A percentile compares a stretch with the other conserved stretches of the same genome.
These are phyloP conservation scores for Platanthera zijinensis DNA, from an alignment of 106 monocot species.

Conservation along the genomic window DNA sequence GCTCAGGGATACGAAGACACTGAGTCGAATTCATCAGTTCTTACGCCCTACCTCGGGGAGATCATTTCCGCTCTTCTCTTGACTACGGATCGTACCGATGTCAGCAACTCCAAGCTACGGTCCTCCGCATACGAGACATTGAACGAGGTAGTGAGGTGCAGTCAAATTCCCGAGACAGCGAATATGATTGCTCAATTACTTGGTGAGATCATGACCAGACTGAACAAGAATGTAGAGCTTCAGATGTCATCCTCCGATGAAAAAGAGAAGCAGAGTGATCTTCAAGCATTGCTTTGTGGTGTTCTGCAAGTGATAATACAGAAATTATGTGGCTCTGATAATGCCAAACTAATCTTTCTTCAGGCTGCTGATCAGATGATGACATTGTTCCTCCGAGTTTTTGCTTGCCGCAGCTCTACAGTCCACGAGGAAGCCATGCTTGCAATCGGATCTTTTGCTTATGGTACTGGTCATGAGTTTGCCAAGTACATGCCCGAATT, in stretches of 20 bases:
- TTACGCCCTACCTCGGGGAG: conserved; percentile 14
- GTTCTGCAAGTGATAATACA: conserved; percentile 27
- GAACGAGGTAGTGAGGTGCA: conserved; percentile 25
- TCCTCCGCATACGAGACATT: conserved; percentile 21
- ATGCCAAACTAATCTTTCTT: conserved; percentile 15
- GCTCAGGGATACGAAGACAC: conserved; percentile 24
- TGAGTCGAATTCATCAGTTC: conserved; percentile 1
- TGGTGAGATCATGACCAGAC: conserved; percentile 10
- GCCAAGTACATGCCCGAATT: conserved; percentile 22
- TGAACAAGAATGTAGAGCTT: conserved; percentile 13
- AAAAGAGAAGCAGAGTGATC: conserved; percentile 24
- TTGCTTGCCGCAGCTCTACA: conserved; percentile 17
- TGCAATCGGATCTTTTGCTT: conserved; percentile 21
- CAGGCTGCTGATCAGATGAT: conserved; percentile 24
- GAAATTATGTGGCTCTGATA: conserved; percentile 15
- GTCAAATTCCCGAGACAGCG: conserved; percentile 18
- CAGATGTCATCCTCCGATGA: conserved; percentile 18
- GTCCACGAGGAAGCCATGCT: conserved; percentile 35
- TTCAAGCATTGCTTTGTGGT: conserved; percentile 21
- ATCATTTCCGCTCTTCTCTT: conserved; percentile 20
- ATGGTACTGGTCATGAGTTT: conserved; percentile 19
- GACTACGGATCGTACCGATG: conserved; percentile 12
- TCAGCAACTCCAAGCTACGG: conserved; percentile 9
- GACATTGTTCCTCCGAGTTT: conserved; percentile 18
- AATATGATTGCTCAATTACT: conserved; percentile 14